phyloP scores from a whole-genome alignment of 1,284 basidiomycete genomes.

The Mrakiaceae sp. region DNA sequence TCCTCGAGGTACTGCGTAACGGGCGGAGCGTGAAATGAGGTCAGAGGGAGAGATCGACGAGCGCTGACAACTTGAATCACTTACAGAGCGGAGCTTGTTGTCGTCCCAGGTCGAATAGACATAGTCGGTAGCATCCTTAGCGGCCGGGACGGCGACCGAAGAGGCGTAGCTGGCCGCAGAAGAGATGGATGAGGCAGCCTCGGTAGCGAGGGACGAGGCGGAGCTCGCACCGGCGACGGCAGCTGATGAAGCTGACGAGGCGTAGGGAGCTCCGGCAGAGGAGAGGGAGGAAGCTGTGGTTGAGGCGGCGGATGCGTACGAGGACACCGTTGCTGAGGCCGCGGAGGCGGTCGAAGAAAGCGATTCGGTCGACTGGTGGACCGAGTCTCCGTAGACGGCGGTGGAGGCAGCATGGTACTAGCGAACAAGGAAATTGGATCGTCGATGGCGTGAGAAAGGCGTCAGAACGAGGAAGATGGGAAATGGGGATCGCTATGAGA shows the following conservation, averaged over 20 bases:
- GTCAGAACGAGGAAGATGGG: background rate
- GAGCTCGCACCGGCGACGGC: conserved; percentile 16
- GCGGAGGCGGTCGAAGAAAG: conserved; percentile 28
- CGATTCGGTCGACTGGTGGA: conserved; percentile 42
- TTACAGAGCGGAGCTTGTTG: conserved; percentile 42
- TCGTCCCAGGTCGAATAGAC: conserved; percentile 81
- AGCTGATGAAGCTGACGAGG: conserved; percentile 9
- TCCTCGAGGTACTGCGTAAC: conserved; percentile 51
- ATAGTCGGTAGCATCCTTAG: conserved; percentile 73
- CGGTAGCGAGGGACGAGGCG: conserved; percentile 18
- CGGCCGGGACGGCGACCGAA: conserved; percentile 27
- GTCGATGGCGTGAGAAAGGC: background rate
- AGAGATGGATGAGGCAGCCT: conserved; percentile 21
- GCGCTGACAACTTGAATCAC: background rate
- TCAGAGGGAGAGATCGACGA: background rate
- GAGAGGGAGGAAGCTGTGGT: conserved; percentile 16
- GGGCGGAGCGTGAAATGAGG: too few species aligned
- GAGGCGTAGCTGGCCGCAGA: conserved; percentile 26
- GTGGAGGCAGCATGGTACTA: conserved; percentile 36
- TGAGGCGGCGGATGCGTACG: conserved; percentile 12
- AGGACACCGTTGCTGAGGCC: conserved; percentile 19
- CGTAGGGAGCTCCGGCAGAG: conserved; percentile 17
- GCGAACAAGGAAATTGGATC: background rate
- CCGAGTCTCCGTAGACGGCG: conserved; percentile 47
- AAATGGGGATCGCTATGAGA: conserved; percentile 33